Evolutionary conservation across 23 red algal species (phyloP).

Genomic region (Gracilaria caudata): DNA sequence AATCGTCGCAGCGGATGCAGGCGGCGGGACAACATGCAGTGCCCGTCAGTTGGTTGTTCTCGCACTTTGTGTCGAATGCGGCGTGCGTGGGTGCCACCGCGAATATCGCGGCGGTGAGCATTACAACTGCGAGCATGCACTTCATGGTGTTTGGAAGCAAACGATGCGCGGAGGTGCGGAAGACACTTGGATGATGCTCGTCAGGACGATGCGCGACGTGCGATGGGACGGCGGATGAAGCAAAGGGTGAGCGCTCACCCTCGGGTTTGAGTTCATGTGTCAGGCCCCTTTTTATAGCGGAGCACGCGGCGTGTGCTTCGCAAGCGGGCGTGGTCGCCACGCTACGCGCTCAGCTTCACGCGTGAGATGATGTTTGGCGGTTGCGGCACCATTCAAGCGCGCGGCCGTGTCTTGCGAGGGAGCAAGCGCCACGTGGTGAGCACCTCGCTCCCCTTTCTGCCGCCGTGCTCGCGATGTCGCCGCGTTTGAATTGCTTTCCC

Average conservation of each 20-base stretch:
- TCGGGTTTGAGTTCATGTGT: background rate
- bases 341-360: too few species aligned
- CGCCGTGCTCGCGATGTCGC: too few species aligned
- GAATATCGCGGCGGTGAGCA: background rate
- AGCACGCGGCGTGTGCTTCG: too few species aligned
- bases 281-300: background rate
- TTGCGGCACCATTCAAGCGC: too few species aligned
- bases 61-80: constrained; percentile 6
- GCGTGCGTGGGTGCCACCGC: background rate
- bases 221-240: background rate
- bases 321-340: too few species aligned
- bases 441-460: background rate
- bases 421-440: background rate
- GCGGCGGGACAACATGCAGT: constrained; percentile 20
- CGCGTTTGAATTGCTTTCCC: constrained; percentile 4
- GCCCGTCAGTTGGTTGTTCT: background rate
- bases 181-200: background rate
- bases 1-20: constrained; percentile 7
- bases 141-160: background rate
- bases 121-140: background rate
- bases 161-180: background rate
- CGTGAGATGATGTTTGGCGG: background rate
- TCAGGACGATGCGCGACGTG: background rate
- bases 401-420: background rate
- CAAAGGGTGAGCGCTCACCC: background rate